These are phyloP conservation scores for Vigna radiata DNA, from an alignment of 306 rosid species.

Conservation along the genomic window DNA sequence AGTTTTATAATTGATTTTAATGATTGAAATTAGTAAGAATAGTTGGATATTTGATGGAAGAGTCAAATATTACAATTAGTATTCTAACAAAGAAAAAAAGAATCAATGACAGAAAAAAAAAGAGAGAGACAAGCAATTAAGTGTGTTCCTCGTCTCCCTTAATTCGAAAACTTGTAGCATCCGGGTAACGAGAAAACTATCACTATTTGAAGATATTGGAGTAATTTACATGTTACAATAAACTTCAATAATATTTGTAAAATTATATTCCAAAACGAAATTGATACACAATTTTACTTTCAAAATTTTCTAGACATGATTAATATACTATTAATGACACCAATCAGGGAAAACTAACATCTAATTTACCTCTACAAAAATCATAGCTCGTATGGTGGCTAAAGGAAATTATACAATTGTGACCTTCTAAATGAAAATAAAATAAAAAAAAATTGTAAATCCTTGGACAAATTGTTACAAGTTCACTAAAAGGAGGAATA, in stretches of 20 bases:
- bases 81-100: background rate
- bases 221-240: background rate
- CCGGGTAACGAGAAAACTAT: background rate
- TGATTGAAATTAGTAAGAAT: background rate
- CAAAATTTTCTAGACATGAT: background rate
- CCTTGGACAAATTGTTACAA: background rate
- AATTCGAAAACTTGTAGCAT: background rate
- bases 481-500: too few relatives aligned
- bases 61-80: background rate
- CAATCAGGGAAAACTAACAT: background rate
- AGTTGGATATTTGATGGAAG: background rate
- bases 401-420: background rate
- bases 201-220: background rate
- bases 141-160: too few relatives aligned
- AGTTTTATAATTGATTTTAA: background rate
- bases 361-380: background rate
- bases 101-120: background rate
- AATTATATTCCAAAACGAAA: background rate
- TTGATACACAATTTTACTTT: background rate
- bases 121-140: background rate
- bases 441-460: too few relatives aligned
- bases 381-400: background rate
- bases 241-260: background rate
- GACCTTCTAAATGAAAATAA: background rate
- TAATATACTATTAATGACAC: background rate